Percentiles rank a stretch among this genome's conserved stretches.
Conservation (phyloP, 108 stramenopile genomes). For the Nitzschia putrida region DNA sequence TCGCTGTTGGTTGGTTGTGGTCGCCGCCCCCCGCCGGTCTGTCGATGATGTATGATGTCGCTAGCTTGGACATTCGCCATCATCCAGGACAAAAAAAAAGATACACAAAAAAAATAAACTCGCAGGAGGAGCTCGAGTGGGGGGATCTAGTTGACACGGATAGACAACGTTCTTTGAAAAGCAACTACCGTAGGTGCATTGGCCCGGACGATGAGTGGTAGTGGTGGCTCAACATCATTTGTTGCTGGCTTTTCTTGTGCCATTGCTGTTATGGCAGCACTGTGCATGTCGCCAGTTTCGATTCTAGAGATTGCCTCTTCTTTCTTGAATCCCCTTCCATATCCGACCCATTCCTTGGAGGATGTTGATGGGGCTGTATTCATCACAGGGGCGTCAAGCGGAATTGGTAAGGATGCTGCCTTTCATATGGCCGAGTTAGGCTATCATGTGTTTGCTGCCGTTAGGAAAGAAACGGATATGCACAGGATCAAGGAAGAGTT, state of each 20-base stretch:
- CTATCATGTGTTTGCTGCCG: neutral
- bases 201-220: no score
- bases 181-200: no score
- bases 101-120: no score
- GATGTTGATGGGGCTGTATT: neutral
- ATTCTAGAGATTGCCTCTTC: neutral
- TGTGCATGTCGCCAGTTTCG: neutral
- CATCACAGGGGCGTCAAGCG: neutral
- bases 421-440: neutral
- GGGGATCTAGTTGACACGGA: no score
- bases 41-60: no score
- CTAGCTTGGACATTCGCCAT: no score
- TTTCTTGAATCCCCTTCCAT: neutral
- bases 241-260: neutral
- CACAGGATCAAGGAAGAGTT: neutral
- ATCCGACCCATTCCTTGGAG: neutral
- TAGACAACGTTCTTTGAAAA: no score
- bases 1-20: no score
- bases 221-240: neutral
- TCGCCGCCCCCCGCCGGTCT: no score
- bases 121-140: no score
- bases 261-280: neutral
- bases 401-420: slow-evolving; percentile 1
- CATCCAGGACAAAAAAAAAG: no score
- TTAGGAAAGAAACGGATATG: neutral